Evolutionary conservation across 1,284 basidiomycete genomes (phyloP), one percentile per base, ranked within the genome.

Genomic region (Testicularia cyperi): DNA sequence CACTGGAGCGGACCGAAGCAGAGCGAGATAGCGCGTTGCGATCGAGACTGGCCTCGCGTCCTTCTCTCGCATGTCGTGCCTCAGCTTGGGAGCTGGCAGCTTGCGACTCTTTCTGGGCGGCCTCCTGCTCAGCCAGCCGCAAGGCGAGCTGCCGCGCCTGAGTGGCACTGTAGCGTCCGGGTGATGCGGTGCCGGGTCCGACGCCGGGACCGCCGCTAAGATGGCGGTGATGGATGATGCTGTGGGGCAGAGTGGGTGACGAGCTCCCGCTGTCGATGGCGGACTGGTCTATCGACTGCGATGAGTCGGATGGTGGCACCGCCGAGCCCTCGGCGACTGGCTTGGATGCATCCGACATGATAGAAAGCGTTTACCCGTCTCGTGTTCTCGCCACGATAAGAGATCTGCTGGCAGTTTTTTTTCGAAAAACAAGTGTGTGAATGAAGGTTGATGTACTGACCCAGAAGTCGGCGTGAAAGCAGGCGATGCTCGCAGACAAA

Each of bases 151-250:
- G 52, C 29, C 56, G 52, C 3, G 58, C 52, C 29, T 56, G 58
- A 3, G 41, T 62, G 2, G 40, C 52, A 31, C 47, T 56, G 44
- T 62, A 62, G 10, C 58, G 16, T 12, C 53, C 53, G 13, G 58
- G 53, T 6, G 54, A 57, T 1, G 60, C 60, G 23, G 60, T 63
- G 29, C 60, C 60, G 12, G 60, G 60, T 4, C 60, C 60, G 0
- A 54, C 54, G 20, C 60, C 60, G 10, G 60, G 60, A 15, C 60
- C 60, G 13, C 60, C 60, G 40, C 82, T 81, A 20, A 89, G 79
- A 62, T 82, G 81, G 5, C 83, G 83, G 38, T 79, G 78, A 69
- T 87, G 87, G 70, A 87, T 83, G 30, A 87, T 85, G 33, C 36
- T 21, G 24, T 47, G 53, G 1, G 58, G 58, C 37, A 47, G 43